Conservation (phyloP, 208 protist genomes). For the Leptomonas pyrrhocoris region DNA sequence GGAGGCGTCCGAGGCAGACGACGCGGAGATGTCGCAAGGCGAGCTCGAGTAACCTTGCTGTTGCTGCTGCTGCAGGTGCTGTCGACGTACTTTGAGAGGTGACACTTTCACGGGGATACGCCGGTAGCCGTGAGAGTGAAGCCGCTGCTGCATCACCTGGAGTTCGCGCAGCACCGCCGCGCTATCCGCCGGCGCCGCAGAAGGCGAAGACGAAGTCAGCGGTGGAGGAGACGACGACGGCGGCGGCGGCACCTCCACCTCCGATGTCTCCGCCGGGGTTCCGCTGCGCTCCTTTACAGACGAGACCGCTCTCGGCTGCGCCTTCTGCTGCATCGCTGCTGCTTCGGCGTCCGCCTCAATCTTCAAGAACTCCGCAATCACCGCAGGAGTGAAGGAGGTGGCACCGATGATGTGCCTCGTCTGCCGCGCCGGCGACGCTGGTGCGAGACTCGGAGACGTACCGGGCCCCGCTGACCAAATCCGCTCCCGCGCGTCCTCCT, state of each 20-base stretch:
- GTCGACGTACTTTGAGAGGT: too few species aligned
- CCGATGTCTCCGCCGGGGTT: too few species aligned
- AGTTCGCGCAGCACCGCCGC: constrained; percentile 27
- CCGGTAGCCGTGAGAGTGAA: constrained; percentile 2
- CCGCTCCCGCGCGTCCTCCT: too few species aligned
- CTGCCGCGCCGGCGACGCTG: too few species aligned
- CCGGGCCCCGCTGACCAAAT: too few species aligned
- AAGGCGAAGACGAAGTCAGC: too few species aligned
- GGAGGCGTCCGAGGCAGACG: constrained; percentile 6
- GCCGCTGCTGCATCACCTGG: constrained; percentile 17
- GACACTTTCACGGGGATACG: not conserved
- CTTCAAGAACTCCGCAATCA: constrained; percentile 17
- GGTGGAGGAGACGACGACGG: too few species aligned
- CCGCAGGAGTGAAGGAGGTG: constrained; percentile 5
- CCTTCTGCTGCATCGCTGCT: not conserved
- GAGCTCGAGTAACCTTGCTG: constrained; percentile 16
- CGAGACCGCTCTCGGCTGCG: not conserved
- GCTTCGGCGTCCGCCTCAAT: constrained; percentile 18
- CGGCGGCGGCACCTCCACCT: too few species aligned
- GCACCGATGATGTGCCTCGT: not conserved
- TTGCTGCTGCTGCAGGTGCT: constrained; percentile 3
- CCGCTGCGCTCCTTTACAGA: not conserved
- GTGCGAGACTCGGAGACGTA: too few species aligned
- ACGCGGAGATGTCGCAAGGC: constrained; percentile 23
- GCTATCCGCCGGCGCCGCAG: constrained; percentile 24